Conservation (phyloP, 352 stramenopile genomes). For the Phytopythium sindhum region DNA sequence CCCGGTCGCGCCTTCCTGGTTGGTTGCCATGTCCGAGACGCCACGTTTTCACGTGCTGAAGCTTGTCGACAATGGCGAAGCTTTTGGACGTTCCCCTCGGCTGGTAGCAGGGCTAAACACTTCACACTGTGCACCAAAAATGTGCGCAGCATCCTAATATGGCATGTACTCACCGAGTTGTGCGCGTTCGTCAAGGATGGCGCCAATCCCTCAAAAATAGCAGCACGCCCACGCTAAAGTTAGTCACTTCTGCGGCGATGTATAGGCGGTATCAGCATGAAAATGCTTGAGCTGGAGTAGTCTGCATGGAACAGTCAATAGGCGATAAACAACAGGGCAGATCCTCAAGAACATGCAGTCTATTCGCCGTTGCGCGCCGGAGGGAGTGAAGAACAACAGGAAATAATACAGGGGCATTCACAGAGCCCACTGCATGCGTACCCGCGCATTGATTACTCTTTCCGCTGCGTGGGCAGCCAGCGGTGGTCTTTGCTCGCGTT, state of each 20-base stretch:
- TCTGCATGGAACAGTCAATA: background rate
- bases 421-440: background rate
- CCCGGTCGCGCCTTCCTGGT: background rate
- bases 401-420: background rate
- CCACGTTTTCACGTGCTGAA: background rate
- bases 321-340: background rate
- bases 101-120: background rate
- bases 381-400: background rate
- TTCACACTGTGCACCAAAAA: background rate
- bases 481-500: slow-evolving; percentile 92
- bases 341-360: background rate
- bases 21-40: background rate
- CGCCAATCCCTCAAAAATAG: background rate
- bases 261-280: background rate
- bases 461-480: slow-evolving; percentile 86
- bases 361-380: background rate
- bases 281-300: background rate
- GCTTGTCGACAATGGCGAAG: background rate
- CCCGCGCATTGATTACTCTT: slow-evolving; percentile 15
- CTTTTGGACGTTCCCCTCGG: background rate
- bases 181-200: background rate
- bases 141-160: background rate
- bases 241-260: background rate
- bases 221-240: background rate
- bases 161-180: background rate